Base-by-base conservation (phyloP, 208 protist species). In the Leishmania guyanensis region DNA sequence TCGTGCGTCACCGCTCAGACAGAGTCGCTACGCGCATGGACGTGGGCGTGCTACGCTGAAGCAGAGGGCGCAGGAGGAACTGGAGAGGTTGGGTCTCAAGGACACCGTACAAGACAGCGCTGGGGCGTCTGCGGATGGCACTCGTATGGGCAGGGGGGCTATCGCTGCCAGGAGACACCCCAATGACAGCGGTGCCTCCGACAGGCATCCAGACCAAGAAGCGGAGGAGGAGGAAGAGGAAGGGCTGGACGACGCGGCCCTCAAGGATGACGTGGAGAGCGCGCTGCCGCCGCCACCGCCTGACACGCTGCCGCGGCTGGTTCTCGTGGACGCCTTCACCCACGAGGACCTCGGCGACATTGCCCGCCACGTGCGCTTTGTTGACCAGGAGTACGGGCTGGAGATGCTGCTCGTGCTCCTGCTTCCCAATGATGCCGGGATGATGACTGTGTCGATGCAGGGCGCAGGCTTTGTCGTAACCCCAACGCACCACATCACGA, bases 321-420 rank as follows among this genome's bases (percentile, higher is more conserved):
- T 97, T 36, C 65, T 97, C 58, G 89, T 97, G 0, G 94, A 97
- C 80, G 77, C 79, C 80, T 97, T 91, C 82, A 95, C 94, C 51
- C 94, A 97, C 80, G 94, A 97, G 74, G 86, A 89, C 33, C 91
- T 93, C 39, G 65, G 53, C 50, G 92, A 96, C 48, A 94, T 96
- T 81, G 76, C 91, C 22, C 79, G 89, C n/a, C 87, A 94, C 65
- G 48, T 97, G 14, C 88, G 94, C 58, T 92, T 83, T 70, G 75
- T 96, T 22, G 92, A 97, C 75, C 54, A 86, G 60, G 84, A 95
- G 71, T 86, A 92, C 72, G 88, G 87, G 39, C 73, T 97, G 66
- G 74, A 91, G 77, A 83, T 96, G 56, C 84, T 96, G 33, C 79
- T 97, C 43, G 86, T 92, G 36, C 80, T 97, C 29, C 83, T 97